A percentile compares a stretch with the other conserved stretches of the same genome.
Conservation (phyloP, 108 stramenopile species). For the Thalassiosira profunda region DNA sequence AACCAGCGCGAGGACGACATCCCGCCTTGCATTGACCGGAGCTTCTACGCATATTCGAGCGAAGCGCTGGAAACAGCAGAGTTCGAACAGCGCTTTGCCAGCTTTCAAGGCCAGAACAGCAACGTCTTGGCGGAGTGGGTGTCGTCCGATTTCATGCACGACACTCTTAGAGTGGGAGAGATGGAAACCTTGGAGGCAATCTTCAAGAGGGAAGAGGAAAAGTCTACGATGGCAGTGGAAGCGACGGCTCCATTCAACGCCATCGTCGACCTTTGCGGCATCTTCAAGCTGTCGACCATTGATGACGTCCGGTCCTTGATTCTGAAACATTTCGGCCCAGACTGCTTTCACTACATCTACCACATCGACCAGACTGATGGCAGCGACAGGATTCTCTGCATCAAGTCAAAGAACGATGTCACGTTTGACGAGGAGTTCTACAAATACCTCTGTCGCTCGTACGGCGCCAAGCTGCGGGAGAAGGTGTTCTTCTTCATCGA, state of each 20-base stretch:
- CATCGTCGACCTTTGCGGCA: slow-evolving; percentile 57
- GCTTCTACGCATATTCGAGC: slow-evolving; percentile 57
- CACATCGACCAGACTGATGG: slow-evolving; percentile 60
- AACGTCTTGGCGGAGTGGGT: slow-evolving; percentile 49
- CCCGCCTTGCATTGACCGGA: slow-evolving; percentile 54
- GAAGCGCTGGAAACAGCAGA: slow-evolving; percentile 26
- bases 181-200: slow-evolving; percentile 53
- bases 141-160: slow-evolving; percentile 57
- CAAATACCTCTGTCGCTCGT: slow-evolving; percentile 45
- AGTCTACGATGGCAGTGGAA: neutral
- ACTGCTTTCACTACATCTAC: slow-evolving; percentile 56
- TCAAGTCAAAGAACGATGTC: slow-evolving; percentile 53
- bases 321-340: slow-evolving; percentile 41
- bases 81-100: slow-evolving; percentile 41
- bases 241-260: slow-evolving; percentile 50
- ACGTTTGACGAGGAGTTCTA: slow-evolving; percentile 63
- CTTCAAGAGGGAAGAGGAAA: slow-evolving; percentile 34
- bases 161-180: slow-evolving; percentile 43
- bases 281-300: slow-evolving; percentile 59
- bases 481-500: slow-evolving; percentile 29
- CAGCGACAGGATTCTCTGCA: slow-evolving; percentile 56
- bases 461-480: slow-evolving; percentile 41
- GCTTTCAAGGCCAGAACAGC: slow-evolving; percentile 58
- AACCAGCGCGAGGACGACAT: slow-evolving; percentile 52
- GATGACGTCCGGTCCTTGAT: slow-evolving; percentile 43